Base-by-base conservation (phyloP, 2,329 filamentous ascomycete genomes). In the Colletotrichum caudatum region DNA sequence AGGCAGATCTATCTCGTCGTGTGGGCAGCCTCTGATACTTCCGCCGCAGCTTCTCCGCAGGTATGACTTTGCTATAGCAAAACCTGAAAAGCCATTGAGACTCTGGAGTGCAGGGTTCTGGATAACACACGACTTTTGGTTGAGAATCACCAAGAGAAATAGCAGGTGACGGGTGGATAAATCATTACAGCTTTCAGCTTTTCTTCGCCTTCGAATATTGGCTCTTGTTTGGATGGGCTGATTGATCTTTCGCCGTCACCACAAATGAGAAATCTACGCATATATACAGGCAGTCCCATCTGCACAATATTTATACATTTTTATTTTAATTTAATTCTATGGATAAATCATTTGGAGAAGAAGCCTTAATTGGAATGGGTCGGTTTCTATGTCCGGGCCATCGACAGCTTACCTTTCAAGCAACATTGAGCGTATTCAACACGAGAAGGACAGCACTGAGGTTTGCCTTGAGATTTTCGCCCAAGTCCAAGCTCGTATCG, bases 81-180 rank as follows among this genome's bases (percentile, higher is more conserved):
- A 74, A 35, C 71, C 74, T 3, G 57, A 73, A 50, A 73, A 63
- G 44, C 76, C 76, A 0, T 46, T 75, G 64, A 72, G 65, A 12
- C 61, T 76, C 7, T 67, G 61, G 60, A 75, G 75, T 37, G 73
- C 72, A 9, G 74, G 67, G 0, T 73, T 77, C n/a, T 74, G 76
- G 66, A 70, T 76, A 23, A 74, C 73, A 4, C 68, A 75, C 9
- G 75, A 77, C 41, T 77, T 77, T 62, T 76, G 71, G 69, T 41
- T 77, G 29, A 68, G 74, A 12, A 58, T 77, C 8, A 74, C 72
- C 7, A 64, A 53, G 39, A 50, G 59, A 16, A 35, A 35, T 29
- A 33, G 11, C 7, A 29, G 44, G 46, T 33, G 41, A 16, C 6
- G 18, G 14, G 7, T 9, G 7, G 1, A 3, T 37, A 0, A 3